Evolutionary conservation across 2,329 filamentous ascomycete genomes (phyloP), one percentile per base, ranked within the genome.

Genomic region (Colletotrichum sp.): DNA sequence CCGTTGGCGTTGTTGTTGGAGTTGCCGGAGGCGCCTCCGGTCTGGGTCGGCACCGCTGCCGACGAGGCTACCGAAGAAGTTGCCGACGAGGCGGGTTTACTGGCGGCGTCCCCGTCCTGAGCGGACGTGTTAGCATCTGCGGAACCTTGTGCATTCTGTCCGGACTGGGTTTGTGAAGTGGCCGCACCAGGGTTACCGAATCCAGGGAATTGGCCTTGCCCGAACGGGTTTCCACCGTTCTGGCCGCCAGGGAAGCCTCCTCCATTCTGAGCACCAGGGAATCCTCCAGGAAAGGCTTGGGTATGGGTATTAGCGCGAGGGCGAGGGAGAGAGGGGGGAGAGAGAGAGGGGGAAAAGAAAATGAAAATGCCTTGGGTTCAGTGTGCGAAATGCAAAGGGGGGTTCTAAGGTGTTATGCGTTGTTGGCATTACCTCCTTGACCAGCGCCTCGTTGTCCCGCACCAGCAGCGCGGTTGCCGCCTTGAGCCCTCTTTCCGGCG

Each of bases 21-120:
- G 3, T 61, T 61, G 18, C 59, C 59, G 30, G 36, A 75, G 60
- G 71, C 64, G 39, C 63, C 72, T 68, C 61, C 67, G 14, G 32
- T 61, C 24, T 69, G 55, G 16, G n/a, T 66, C 34, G 34, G 48
- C 77, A 60, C 72, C 68, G 74, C 72, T 73, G 64, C 68, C 74
- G 71, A 61, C 65, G 71, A 48, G 71, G 68, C 57, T 64, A 55
- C 71, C 57, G 69, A 57, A n/a, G 71, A 64, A 60, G 68, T 68
- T 55, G 66, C 71, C 74, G 48, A 66, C 18, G 61, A 21, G 36
- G 26, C 59, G 26, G 69, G 26, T 14, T 75, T 75, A 75, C 73
- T 75, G 73, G 70, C 73, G 73, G 32, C 70, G 64, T 57, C 74
- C 64, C 70, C 73, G 57, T 36, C 74, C 74, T 75, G 74, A 39